These are phyloP conservation scores for Euphorbia corollata DNA, from an alignment of 441 rosid species.

Conservation along the genomic window DNA sequence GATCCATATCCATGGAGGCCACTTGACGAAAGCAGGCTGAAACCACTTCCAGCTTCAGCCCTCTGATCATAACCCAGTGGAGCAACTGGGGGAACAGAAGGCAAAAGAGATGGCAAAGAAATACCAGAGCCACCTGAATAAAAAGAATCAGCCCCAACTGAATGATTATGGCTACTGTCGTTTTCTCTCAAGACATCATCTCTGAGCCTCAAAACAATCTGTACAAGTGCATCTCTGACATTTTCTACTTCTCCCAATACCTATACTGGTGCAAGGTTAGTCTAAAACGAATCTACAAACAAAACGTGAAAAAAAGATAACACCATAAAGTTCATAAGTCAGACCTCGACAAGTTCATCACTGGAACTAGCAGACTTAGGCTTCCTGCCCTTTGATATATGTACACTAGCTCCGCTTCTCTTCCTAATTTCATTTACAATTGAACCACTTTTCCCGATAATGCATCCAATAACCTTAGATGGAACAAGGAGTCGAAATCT, in stretches of 20 bases:
- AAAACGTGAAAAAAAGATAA: not conserved
- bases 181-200: conserved; percentile 74
- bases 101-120: conserved; percentile 54
- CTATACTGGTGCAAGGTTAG: conserved; percentile 29
- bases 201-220: conserved; percentile 82
- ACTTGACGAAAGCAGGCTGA: conserved; percentile 59
- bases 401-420: conserved; percentile 66
- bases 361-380: conserved; percentile 61
- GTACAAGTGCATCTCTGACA: conserved; percentile 89
- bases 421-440: conserved; percentile 83
- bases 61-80: conserved; percentile 70
- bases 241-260: conserved; percentile 60
- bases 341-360: conserved; percentile 89
- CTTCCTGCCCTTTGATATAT: conserved; percentile 65
- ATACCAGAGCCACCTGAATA: conserved; percentile 43
- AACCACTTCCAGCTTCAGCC: conserved; percentile 50
- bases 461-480: conserved; percentile 85
- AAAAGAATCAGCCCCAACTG: conserved; percentile 48
- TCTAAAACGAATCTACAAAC: not conserved
- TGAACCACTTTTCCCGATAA: conserved; percentile 90
- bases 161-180: conserved; percentile 43
- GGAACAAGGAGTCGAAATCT: conserved; percentile 67
- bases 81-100: conserved; percentile 62
- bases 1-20: conserved; percentile 73
- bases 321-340: conserved; percentile 4